Percentiles rank a stretch among this genome's conserved stretches.
These are phyloP conservation scores for Endotrypanum monterogeii DNA, from an alignment of 208 protist species.

Conservation along the genomic window DNA sequence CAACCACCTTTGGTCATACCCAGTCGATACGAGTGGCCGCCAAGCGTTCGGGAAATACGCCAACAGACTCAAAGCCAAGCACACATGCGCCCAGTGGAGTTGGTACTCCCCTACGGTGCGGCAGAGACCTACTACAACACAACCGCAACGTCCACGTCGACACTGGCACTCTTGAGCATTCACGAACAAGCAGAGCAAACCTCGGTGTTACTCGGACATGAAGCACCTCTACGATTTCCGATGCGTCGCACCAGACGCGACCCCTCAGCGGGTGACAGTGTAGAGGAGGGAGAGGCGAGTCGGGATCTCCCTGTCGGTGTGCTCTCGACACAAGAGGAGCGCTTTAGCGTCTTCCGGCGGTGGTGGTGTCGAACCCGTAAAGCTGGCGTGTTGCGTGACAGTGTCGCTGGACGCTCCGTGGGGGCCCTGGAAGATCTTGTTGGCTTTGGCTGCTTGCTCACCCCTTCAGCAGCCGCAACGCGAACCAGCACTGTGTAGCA, in stretches of 20 bases:
- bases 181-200: constrained; percentile 12
- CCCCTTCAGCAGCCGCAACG: constrained; percentile 4
- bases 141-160: constrained; percentile 8
- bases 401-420: constrained; percentile 18
- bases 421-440: constrained; percentile 31
- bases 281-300: constrained; percentile 7
- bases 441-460: constrained; percentile 23
- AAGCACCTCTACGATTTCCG: constrained; percentile 15
- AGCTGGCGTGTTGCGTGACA: constrained; percentile 29
- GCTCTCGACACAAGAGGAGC: constrained; percentile 27
- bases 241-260: constrained; percentile 1
- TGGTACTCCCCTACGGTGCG: constrained; percentile 40
- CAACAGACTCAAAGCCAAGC: background rate
- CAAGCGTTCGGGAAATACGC: constrained; percentile 15
- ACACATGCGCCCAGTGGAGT: constrained; percentile 24
- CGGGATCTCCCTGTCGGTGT: constrained; percentile 12
- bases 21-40: constrained; percentile 26
- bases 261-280: constrained; percentile 6
- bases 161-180: background rate
- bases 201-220: constrained; percentile 19
- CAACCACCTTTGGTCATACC: constrained; percentile 6
- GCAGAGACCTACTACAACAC: constrained; percentile 28
- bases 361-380: constrained; percentile 33
- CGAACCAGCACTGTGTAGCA: background rate
- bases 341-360: constrained; percentile 22